Evolutionary conservation across 805 yeast species (phyloP).

Genomic region (Lachancea lanzarotensis): DNA sequence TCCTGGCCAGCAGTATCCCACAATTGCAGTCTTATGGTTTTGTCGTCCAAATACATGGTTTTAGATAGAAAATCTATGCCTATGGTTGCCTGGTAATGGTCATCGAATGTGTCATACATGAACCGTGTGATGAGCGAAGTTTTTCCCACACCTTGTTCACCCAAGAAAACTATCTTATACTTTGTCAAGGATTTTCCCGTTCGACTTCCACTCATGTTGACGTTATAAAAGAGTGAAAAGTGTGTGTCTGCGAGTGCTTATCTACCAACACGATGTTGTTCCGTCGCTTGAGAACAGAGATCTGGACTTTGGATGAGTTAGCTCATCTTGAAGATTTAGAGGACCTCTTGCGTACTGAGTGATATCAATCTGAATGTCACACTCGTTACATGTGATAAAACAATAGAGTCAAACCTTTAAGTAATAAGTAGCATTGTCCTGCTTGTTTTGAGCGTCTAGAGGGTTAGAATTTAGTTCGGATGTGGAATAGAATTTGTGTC

Average conservation of each 20-base stretch:
- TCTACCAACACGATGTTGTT: neutral
- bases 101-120: conserved; percentile 96
- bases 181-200: conserved; percentile 39
- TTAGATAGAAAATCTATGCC: conserved; percentile 94
- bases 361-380: no score
- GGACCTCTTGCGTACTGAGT: neutral
- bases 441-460: no score
- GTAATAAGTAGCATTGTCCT: no score
- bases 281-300: neutral
- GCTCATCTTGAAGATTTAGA: no score
- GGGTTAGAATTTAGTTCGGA: no score
- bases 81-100: conserved; percentile 89
- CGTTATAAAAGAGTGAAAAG: no score
- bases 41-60: conserved; percentile 93
- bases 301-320: no score
- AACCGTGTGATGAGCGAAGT: conserved; percentile 94
- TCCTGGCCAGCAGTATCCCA: conserved; percentile 99
- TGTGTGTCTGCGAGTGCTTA: no score
- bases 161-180: conserved; percentile 87
- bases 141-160: conserved; percentile 96
- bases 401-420: no score
- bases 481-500: no score
- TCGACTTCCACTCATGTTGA: conserved; percentile 12
- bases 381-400: no score
- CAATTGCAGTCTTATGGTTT: conserved; percentile 86